Evolutionary conservation across 192 early-diverging fungal genomes (phyloP), one percentile per base, ranked within the genome.

Genomic region (Funneliformis mosseae): DNA sequence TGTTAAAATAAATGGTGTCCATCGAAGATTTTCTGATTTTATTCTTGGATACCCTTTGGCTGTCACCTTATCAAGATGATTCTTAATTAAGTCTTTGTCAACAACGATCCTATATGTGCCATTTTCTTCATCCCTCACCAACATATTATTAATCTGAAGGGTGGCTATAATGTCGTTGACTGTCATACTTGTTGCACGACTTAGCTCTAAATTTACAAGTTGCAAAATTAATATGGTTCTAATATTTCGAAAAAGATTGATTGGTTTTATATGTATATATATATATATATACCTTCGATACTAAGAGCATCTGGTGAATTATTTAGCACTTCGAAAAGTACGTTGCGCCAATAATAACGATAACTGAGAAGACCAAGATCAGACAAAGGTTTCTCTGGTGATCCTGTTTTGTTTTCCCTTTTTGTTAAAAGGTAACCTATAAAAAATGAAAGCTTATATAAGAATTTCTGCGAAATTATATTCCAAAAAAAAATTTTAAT

Each of bases 361-460:
- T 98, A 98, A 23, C 95, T 95, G 33, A 93, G 84, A 63, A 96
- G 82, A 0, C 97, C 97, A 28, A 97, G 88, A 77, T 96, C 95
- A 16, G 96, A 97, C 23, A 98, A 81, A 0, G 97, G 97, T 74
- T 92, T 92, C 80, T 98, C 97, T 8, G 97, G 97, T 10, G 95
- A 93, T 50, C 97, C 97, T 8, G 91, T 88, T 73, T 91, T 89
- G 62, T 89, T 88, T 68, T 96, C 93, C 38, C 90, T 88, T 79
- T 94, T 93, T 10, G 92, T 91, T 12, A 98, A 83, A 46, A 95
- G 82, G 74, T 97, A 97, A 78, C 95, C 90, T 91, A 73, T 62
- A 28, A 64, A 77, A 27, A 28, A 27, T 60, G 55, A 72, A 27
- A 46, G 23, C n/a, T 50, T 28, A 77, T 0, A 3, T 33, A 23